These are phyloP conservation scores for Fusarium sp. DNA, from an alignment of 2,329 filamentous ascomycete genomes.

Conservation along the genomic window DNA sequence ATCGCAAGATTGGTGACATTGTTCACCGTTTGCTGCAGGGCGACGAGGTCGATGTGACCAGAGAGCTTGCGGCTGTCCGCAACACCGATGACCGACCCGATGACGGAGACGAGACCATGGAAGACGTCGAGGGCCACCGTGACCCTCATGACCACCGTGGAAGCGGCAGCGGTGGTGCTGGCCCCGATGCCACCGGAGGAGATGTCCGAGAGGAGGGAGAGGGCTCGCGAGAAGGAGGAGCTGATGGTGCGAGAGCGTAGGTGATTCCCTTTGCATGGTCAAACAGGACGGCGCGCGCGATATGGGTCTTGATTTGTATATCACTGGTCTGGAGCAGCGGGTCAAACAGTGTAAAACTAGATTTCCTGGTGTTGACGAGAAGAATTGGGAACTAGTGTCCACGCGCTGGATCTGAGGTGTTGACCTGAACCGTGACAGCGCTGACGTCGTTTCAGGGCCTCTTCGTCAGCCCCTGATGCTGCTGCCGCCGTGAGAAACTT, in stretches of 20 bases:
- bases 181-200: conserved; percentile 87
- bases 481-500: conserved; percentile 88
- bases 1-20: conserved; percentile 88
- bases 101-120: conserved; percentile 64
- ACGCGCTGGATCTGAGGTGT: conserved; percentile 38
- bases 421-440: conserved; percentile 44
- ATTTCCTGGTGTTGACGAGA: conserved; percentile 44
- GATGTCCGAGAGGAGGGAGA: conserved; percentile 92
- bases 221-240: conserved; percentile 89
- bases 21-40: conserved; percentile 88
- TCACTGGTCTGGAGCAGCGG: conserved; percentile 38
- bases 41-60: conserved; percentile 83
- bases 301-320: conserved; percentile 36
- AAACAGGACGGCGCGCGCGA: conserved; percentile 38
- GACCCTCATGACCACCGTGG: conserved; percentile 67
- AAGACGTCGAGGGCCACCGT: conserved; percentile 75
- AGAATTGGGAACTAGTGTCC: conserved; percentile 46
- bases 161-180: conserved; percentile 81
- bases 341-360: conserved; percentile 49
- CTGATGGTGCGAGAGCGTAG: conserved; percentile 99
- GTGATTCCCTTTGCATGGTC: conserved; percentile 63
- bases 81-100: conserved; percentile 62
- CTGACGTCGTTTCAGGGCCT: conserved; percentile 67
- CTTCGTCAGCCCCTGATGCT: conserved; percentile 73
- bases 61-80: conserved; percentile 75